Percentiles rank a stretch among this genome's conserved stretches.
Conservation (phyloP, 331 rosid genomes). For the Malus hybrid region DNA sequence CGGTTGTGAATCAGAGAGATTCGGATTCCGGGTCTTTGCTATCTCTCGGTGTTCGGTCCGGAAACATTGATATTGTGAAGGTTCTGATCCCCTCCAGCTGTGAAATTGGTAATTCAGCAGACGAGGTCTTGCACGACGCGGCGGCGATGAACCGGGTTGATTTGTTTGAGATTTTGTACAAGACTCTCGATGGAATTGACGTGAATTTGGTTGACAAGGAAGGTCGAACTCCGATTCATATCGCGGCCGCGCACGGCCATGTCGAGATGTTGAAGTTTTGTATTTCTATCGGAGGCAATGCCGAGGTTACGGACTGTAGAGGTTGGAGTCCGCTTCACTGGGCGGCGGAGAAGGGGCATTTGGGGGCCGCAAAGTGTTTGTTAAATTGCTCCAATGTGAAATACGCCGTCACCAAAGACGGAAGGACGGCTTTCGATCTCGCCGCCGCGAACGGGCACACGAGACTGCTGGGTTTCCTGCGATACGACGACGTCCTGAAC, state of each 20-base stretch:
- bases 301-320: constrained; percentile 25
- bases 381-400: constrained; percentile 45
- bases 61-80: constrained; percentile 37
- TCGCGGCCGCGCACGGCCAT: constrained; percentile 52
- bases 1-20: constrained; percentile 27
- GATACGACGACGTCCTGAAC: constrained; percentile 43
- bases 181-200: constrained; percentile 11
- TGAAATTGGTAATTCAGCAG: constrained; percentile 21
- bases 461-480: constrained; percentile 38
- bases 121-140: constrained; percentile 45
- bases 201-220: constrained; percentile 32
- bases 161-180: constrained; percentile 35
- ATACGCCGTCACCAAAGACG: constrained; percentile 35
- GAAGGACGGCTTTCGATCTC: constrained; percentile 49
- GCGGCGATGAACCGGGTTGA: constrained; percentile 48
- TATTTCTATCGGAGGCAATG: constrained; percentile 45
- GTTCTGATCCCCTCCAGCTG: constrained; percentile 44
- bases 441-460: constrained; percentile 50
- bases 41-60: constrained; percentile 32
- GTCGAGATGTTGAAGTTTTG: constrained; percentile 31
- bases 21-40: constrained; percentile 34
- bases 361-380: constrained; percentile 38
- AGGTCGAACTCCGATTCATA: constrained; percentile 55
- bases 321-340: constrained; percentile 71
- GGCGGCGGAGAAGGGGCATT: constrained; percentile 59